Conservation (phyloP, 257 asterid species). For the Scutellaria baicalensis region DNA sequence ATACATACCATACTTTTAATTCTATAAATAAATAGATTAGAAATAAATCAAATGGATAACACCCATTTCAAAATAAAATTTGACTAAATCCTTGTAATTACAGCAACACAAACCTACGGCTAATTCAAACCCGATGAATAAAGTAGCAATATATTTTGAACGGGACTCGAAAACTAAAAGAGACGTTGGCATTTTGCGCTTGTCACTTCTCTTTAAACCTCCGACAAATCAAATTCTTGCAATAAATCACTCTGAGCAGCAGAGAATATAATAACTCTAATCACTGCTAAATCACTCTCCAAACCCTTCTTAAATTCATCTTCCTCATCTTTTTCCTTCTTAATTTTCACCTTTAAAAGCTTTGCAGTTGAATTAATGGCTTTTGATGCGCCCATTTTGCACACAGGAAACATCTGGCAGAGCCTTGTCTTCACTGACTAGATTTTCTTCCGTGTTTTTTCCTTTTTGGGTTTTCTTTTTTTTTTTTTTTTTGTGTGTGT, state of each 20-base stretch:
- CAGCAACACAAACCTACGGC: conserved; percentile 13
- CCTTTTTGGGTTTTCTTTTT: background rate
- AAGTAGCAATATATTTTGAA: conserved; percentile 22
- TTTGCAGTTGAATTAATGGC: conserved; percentile 20
- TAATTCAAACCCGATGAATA: conserved; percentile 5
- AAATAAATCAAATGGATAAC: too few relatives aligned
- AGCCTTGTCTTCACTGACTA: conserved; percentile 11
- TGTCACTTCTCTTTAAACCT: conserved; percentile 25
- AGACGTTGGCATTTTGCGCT: conserved; percentile 42
- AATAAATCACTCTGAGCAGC: conserved; percentile 1
- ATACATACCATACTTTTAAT: too few relatives aligned
- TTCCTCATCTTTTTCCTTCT: background rate
- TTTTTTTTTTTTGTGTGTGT: too few relatives aligned
- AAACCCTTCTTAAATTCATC: conserved; percentile 5
- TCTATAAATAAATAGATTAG: too few relatives aligned
- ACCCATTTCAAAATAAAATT: background rate
- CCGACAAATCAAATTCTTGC: conserved; percentile 40
- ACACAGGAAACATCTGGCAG: background rate
- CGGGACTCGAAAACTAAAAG: conserved; percentile 3
- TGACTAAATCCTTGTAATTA: conserved; percentile 3
- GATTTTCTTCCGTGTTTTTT: background rate
- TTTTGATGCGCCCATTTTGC: conserved; percentile 19
- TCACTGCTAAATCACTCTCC: background rate
- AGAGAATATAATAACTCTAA: conserved; percentile 3
- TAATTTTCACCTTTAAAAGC: background rate